Evolutionary conservation across 805 yeast genomes (phyloP), one percentile per base, ranked within the genome.

Genomic region (Ogataea methanolica): DNA sequence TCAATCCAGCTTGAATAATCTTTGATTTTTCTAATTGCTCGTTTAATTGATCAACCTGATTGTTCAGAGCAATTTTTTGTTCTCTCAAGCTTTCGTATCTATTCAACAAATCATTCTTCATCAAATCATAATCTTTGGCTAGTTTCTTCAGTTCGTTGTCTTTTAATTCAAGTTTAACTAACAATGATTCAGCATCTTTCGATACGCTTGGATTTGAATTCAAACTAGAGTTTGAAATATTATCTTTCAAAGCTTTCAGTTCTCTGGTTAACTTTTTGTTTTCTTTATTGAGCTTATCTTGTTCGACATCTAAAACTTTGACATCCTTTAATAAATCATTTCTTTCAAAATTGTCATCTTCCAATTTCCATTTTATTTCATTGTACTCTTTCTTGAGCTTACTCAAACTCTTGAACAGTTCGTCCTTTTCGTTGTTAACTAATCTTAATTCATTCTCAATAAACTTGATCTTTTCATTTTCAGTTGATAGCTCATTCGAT

Each of bases 51-150:
- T 72, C 71, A 16, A 73, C 46, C 42, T 66, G 66, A 33, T 52
- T 53, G 33, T 64, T 63, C 33, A 70, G 43, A 5, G 44, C 45
- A 5, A 37, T 47, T 39, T 66, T 68, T 22, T 66, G 68, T 3
- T 50, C 45, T 12, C 57, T 51, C 33, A 57, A 50, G 12, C 47
- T 41, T 35, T 62, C 57, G 36, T 61, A 58, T 49, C 64, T 62
- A 35, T 46, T 48, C 14, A 63, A 33, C 26, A 68, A 46, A 38
- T 68, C 70, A 38, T 61, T 59, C 48, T 65, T 67, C 65, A 66
- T 61, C 14, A 36, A 45, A 50, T 68, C 62, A 51, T 61, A 63
- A 15, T 65, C 70, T 33, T 48, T 45, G 22, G 53, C 55, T 12
- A 63, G 48, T 11, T 46, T 49, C 31, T 50, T 48, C 31, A 57